phyloP scores from a whole-genome alignment of 352 stramenopile genomes.

The Phytophthora macrochlamydospora region DNA sequence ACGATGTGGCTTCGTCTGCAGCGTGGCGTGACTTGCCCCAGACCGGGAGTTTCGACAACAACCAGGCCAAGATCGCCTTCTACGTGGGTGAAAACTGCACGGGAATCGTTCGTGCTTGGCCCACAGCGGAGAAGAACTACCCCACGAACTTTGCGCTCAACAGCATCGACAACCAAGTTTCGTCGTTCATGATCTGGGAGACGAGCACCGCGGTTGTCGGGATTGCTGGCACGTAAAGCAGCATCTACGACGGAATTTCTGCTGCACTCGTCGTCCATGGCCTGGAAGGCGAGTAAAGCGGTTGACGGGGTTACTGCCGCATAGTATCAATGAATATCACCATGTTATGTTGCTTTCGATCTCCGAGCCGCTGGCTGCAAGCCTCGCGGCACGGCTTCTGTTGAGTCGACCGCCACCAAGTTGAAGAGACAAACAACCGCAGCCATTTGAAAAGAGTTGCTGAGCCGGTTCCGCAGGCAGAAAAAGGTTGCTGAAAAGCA shows the following conservation, averaged over 20 bases:
- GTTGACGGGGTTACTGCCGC: no score
- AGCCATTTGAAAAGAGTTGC: constrained; percentile 5
- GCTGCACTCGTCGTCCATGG: no score
- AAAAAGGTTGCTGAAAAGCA: constrained; percentile 1
- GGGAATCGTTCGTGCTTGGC: constrained; percentile 3
- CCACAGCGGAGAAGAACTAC: constrained; percentile 10
- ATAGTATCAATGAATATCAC: no score
- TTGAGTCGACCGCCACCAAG: no score
- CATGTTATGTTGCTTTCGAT: no score
- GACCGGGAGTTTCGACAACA: constrained; percentile 9
- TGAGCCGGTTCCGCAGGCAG: constrained; percentile 7
- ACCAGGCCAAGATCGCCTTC: constrained; percentile 10
- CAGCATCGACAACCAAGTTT: constrained; percentile 13
- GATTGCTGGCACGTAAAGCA: neutral
- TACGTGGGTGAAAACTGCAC: constrained; percentile 9
- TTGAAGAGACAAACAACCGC: no score
- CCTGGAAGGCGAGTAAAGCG: no score
- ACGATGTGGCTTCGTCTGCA: constrained; percentile 12
- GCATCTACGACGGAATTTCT: constrained; percentile 10
- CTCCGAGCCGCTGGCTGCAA: no score
- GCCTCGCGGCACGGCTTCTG: no score
- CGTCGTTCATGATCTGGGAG: constrained; percentile 11
- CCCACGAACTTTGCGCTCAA: constrained; percentile 11
- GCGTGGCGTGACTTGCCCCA: constrained; percentile 6
- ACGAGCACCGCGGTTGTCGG: neutral